phyloP scores from a whole-genome alignment of 768 basidiomycete genomes.

The Trametes villosa region DNA sequence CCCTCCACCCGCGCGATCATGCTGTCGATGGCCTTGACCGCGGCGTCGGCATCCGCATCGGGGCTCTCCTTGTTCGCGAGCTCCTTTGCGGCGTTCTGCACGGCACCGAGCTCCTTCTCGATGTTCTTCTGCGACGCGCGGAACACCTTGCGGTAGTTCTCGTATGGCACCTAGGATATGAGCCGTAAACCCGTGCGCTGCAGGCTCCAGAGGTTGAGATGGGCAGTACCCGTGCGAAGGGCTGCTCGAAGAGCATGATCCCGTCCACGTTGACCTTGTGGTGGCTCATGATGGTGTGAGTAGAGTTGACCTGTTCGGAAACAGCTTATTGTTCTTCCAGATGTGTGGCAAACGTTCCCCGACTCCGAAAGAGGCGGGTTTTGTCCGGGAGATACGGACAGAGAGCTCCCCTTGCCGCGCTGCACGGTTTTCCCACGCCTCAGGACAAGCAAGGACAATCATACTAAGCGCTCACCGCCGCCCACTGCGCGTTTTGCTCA shows the following conservation, averaged over 20 bases:
- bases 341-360: no score
- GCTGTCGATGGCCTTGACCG: slow-evolving; percentile 61
- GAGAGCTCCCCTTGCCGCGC: no score
- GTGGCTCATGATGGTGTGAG: slow-evolving; percentile 25
- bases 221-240: slow-evolving; percentile 7
- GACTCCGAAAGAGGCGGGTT: no score
- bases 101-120: slow-evolving; percentile 73
- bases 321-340: neutral
- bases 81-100: slow-evolving; percentile 62
- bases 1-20: slow-evolving; percentile 80
- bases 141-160: slow-evolving; percentile 89
- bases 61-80: slow-evolving; percentile 44
- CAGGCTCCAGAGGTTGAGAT: neutral
- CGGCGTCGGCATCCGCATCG: slow-evolving; percentile 47
- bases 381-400: no score
- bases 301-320: neutral
- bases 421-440: no score
- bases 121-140: slow-evolving; percentile 79
- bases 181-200: neutral
- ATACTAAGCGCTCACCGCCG: no score
- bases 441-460: no score
- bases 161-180: slow-evolving; percentile 79
- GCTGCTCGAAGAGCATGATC: slow-evolving; percentile 78
- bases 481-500: no score
- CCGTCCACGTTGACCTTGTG: slow-evolving; percentile 74